Base-by-base conservation (phyloP, 345 rosid species). In the Cardamine resedifolia region DNA sequence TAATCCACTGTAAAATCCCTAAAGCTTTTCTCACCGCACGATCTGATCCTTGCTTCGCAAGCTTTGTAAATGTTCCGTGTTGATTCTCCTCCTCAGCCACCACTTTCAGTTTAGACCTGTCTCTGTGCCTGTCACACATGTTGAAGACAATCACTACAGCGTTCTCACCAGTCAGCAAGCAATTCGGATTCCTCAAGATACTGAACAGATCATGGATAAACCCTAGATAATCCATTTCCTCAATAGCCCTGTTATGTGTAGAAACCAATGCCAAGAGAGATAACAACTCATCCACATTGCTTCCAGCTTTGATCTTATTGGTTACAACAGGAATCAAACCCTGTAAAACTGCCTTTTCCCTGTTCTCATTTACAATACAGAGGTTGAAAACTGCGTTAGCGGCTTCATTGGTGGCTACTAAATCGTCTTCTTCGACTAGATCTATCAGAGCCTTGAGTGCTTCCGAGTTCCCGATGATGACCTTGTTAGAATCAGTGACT, bases 21-120 rank as follows among this genome's bases (percentile, higher is more conserved):
- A 31, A 61, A 1, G 91, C 87, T 79, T 85, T 89, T 61, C 91
- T 81, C 82, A 74, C 79, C 3, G 85, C 84, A 66, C 95, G 81
- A 27, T 71, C 75, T 45, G 86, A 78, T 44, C 83, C 88, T 31
- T 68, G 68, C 57, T 30, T 45, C 2, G 75, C 77, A 44, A 86
- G 83, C 52, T 47, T 80, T 7, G 81, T 75, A 43, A 88, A 76
- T 0, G 88, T 81, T 41, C 77, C 68, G n/a, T 79, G 14, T 47
- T 65, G 68, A 28, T 44, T 72, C 77, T 83, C 88, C 60, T 86
- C 76, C 11, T 59, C 73, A 72, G 57, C 64, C 2, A 89, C 27
- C 31, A 62, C 53, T 56, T 43, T 68, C 77, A 71, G 31, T 24
- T 44, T 72, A 27, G 63, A 44, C 6, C 49, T 52, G 19, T 75